phyloP scores from a whole-genome alignment of 2,329 filamentous ascomycete genomes.

The Phoma sp. region DNA sequence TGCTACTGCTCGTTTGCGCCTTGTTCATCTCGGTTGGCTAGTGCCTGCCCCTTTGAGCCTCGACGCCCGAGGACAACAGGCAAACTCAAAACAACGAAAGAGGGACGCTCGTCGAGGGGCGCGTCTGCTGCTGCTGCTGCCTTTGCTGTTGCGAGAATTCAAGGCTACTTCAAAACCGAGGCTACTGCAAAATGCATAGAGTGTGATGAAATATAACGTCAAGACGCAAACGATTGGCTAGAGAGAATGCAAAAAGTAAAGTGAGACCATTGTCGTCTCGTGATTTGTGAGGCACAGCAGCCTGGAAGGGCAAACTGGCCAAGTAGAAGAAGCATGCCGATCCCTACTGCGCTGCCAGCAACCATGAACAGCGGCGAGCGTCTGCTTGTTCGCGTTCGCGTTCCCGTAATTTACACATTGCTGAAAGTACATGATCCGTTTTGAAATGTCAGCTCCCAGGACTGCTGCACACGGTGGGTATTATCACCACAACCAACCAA shows the following conservation, averaged over 20 bases:
- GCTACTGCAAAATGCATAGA: no score
- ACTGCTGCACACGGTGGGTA: conserved; percentile 44
- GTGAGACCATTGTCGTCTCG: conserved; percentile 34
- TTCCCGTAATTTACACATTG: conserved; percentile 50
- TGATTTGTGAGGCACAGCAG: conserved; percentile 38
- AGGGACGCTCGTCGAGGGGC: neutral
- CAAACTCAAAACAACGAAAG: conserved; percentile 10
- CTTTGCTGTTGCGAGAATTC: neutral
- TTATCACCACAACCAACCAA: conserved; percentile 44
- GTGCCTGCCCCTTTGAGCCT: conserved; percentile 18
- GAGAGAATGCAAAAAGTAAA: conserved; percentile 12
- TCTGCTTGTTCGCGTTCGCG: conserved; percentile 29
- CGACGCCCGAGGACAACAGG: conserved; percentile 7
- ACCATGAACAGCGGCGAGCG: conserved; percentile 31
- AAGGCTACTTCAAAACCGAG: no score
- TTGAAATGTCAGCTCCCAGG: conserved; percentile 35
- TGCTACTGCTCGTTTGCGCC: conserved; percentile 22
- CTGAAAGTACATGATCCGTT: conserved; percentile 47
- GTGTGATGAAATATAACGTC: no score
- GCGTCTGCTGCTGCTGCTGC: neutral
- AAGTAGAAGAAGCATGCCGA: conserved; percentile 29
- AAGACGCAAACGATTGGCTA: neutral
- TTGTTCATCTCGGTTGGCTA: conserved; percentile 35
- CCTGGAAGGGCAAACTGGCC: conserved; percentile 26
- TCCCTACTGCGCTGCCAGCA: conserved; percentile 38